phyloP scores from a whole-genome alignment of 2,329 filamentous ascomycete species.

The Ophiostoma populinum region DNA sequence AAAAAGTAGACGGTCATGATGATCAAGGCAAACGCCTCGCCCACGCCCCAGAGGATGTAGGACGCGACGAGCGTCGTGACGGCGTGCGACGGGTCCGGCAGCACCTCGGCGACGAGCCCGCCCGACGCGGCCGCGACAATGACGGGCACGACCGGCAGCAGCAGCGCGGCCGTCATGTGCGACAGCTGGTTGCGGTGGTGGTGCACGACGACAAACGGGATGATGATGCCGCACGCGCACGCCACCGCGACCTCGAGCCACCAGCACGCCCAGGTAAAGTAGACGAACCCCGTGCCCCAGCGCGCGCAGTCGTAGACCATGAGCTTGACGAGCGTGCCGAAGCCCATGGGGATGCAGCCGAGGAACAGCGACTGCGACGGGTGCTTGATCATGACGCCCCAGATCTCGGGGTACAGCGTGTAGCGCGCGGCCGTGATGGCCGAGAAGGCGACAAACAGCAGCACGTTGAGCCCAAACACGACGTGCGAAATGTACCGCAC shows the following conservation, averaged over 20 bases:
- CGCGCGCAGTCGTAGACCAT: slow-evolving; percentile 38
- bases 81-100: slow-evolving; percentile 36
- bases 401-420: slow-evolving; percentile 41
- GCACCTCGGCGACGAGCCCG: slow-evolving; percentile 41
- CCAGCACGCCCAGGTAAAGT: slow-evolving; percentile 35
- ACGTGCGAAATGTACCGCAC: slow-evolving; percentile 35
- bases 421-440: slow-evolving; percentile 38
- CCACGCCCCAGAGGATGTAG: slow-evolving; percentile 53
- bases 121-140: slow-evolving; percentile 48
- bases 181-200: slow-evolving; percentile 16
- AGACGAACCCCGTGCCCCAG: slow-evolving; percentile 35
- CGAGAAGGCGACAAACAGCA: slow-evolving; percentile 34
- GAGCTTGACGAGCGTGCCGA: slow-evolving; percentile 45
- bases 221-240: slow-evolving; percentile 26
- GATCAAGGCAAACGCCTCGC: slow-evolving; percentile 38
- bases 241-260: slow-evolving; percentile 31
- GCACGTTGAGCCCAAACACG: slow-evolving; percentile 38
- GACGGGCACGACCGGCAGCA: slow-evolving; percentile 43
- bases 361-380: slow-evolving; percentile 46
- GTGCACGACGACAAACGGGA: slow-evolving; percentile 29
- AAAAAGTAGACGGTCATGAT: slow-evolving; percentile 54
- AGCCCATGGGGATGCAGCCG: slow-evolving; percentile 44
- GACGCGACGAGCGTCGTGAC: slow-evolving; percentile 44
- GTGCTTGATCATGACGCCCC: slow-evolving; percentile 41
- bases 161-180: slow-evolving; percentile 39